Conservation (phyloP, 2,329 filamentous ascomycete genomes). For the Byssothecium circinans region DNA sequence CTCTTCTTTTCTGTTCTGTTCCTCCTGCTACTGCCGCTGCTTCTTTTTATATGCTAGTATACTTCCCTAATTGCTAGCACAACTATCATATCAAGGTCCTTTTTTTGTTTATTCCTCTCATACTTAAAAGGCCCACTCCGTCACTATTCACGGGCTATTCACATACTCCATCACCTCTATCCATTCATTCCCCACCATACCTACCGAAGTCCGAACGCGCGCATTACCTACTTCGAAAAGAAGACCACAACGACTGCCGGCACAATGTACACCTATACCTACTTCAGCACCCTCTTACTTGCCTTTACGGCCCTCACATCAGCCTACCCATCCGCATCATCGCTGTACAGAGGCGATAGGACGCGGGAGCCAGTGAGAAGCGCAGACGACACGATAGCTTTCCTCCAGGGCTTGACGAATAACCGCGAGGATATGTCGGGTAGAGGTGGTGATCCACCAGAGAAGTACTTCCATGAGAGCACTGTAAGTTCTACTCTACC, state of each 20-base stretch:
- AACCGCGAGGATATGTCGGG: conserved; percentile 13
- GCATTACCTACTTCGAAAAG: no score
- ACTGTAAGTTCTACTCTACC: conserved; percentile 17
- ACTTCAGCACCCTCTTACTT: background rate
- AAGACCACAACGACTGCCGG: no score
- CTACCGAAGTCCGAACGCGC: no score
- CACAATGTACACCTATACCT: conserved; percentile 3
- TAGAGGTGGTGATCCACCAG: conserved; percentile 14
- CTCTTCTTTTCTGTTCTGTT: no score
- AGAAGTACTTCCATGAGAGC: conserved; percentile 42
- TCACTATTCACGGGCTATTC: no score
- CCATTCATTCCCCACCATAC: background rate
- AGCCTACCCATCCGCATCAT: conserved; percentile 5
- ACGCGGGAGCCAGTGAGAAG: background rate
- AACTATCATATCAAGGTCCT: no score
- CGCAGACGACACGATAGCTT: background rate
- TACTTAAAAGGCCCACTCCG: no score
- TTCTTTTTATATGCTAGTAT: background rate
- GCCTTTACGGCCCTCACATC: conserved; percentile 1
- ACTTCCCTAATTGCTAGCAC: no score
- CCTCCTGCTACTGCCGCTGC: background rate
- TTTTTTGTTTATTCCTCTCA: background rate
- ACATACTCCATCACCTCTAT: background rate
- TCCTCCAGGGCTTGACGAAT: conserved; percentile 10
- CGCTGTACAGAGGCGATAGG: background rate